Evolutionary conservation across 106 monocot species (phyloP).

Genomic region (Dendrobium huoshanense): DNA sequence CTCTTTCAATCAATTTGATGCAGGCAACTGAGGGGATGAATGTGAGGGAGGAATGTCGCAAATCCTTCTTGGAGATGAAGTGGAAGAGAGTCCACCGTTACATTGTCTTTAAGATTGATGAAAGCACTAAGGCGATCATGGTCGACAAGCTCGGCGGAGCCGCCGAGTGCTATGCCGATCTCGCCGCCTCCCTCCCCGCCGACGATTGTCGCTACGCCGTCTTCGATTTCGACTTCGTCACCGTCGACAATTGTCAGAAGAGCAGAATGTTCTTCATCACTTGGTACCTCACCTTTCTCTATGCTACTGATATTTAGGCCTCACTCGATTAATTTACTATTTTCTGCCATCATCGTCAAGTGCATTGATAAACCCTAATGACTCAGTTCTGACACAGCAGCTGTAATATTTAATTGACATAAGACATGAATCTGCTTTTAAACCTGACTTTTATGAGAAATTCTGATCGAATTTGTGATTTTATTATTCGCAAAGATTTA

Average conservation of each 20-base stretch:
- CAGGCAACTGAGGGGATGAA: conserved; percentile 53
- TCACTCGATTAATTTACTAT: neutral
- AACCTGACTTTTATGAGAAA: too few relatives aligned
- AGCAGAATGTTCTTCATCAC: conserved; percentile 76
- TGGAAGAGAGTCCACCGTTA: conserved; percentile 50
- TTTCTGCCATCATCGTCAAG: neutral
- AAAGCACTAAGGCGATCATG: conserved; percentile 35
- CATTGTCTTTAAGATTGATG: conserved; percentile 64
- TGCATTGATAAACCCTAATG: neutral
- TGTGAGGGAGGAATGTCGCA: conserved; percentile 54
- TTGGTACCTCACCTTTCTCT: conserved; percentile 8
- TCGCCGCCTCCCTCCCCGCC: conserved; percentile 42
- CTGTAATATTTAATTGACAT: too few relatives aligned
- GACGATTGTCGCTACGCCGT: conserved; percentile 71
- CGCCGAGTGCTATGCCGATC: conserved; percentile 43
- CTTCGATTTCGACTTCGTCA: conserved; percentile 61
- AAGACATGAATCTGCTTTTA: too few relatives aligned
- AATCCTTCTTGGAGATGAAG: conserved; percentile 60
- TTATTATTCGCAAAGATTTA: too few relatives aligned
- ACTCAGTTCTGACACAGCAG: neutral
- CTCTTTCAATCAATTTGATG: neutral
- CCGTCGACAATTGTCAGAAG: conserved; percentile 51
- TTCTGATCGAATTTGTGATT: too few relatives aligned
- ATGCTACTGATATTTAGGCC: too few relatives aligned
- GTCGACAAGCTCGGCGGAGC: conserved; percentile 62